Percentiles rank a stretch among this genome's conserved stretches.
These are phyloP conservation scores for Penicillium sp. DNA, from an alignment of 2,329 filamentous ascomycete genomes.

Conservation along the genomic window DNA sequence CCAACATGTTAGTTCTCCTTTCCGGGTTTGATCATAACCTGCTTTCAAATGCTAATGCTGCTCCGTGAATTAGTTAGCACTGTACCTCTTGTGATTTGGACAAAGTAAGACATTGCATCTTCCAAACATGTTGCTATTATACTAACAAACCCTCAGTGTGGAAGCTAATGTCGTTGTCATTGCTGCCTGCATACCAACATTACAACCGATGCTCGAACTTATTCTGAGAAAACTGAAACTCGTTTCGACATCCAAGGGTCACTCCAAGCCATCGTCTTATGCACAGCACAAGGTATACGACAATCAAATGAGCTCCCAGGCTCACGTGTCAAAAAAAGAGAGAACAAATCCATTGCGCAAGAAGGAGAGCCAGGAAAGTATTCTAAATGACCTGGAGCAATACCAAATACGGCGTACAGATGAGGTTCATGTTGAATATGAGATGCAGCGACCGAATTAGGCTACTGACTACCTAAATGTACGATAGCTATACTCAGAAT, in stretches of 20 bases:
- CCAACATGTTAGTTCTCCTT: slow-evolving; percentile 30
- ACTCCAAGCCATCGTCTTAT: not conserved
- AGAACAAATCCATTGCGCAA: not conserved
- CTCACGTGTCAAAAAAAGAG: not conserved
- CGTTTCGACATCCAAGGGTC: not conserved
- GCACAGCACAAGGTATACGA: slow-evolving; percentile 1
- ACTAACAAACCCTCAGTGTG: slow-evolving; percentile 20
- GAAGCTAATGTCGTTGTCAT: slow-evolving; percentile 37
- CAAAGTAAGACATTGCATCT: slow-evolving; percentile 34
- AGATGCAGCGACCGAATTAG: slow-evolving; percentile 10
- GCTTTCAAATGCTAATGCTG: not conserved
- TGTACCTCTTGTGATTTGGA: slow-evolving; percentile 48
- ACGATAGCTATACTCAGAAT: not conserved
- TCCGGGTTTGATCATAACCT: not conserved
- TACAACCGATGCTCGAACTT: slow-evolving; percentile 34
- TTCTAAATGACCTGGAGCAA: slow-evolving; percentile 11
- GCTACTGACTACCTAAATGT: not conserved
- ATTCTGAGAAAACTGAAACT: slow-evolving; percentile 16
- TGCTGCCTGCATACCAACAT: slow-evolving; percentile 37
- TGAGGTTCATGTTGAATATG: slow-evolving; percentile 23
- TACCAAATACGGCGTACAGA: slow-evolving; percentile 25
- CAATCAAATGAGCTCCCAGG: not conserved
- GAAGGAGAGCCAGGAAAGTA: slow-evolving; percentile 21
- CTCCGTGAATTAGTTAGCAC: slow-evolving; percentile 32
- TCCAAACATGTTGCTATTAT: not conserved